Conservation (phyloP, 139 green algal genomes). For the Microglena sp. region DNA sequence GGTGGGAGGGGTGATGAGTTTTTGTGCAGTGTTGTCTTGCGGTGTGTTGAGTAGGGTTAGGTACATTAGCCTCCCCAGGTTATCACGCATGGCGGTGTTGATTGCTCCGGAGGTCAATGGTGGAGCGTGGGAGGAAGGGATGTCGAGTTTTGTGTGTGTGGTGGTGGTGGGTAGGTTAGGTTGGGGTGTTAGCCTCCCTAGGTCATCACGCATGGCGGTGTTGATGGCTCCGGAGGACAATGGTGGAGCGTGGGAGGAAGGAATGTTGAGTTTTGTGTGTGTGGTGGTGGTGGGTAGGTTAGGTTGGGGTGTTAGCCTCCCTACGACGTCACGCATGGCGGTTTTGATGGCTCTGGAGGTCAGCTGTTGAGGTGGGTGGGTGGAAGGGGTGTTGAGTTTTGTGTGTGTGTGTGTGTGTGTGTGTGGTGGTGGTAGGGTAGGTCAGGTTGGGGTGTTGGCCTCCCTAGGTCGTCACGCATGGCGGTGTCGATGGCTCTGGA, state of each 20-base stretch:
- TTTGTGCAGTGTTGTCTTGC: background rate
- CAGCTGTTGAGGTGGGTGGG: slow-evolving; percentile 35
- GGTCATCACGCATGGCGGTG: slow-evolving; percentile 89
- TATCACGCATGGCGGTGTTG: slow-evolving; percentile 90
- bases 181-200: slow-evolving; percentile 98
- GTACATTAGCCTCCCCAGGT: slow-evolving; percentile 94
- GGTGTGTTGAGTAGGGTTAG: background rate
- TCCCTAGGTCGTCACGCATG: slow-evolving; percentile 94
- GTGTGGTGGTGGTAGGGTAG: no score
- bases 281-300: no score
- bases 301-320: no score
- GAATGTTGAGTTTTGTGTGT: no score
- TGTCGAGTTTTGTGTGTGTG: no score
- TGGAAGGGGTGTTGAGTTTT: no score
- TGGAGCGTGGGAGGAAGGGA: background rate
- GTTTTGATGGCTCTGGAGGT: slow-evolving; percentile 82
- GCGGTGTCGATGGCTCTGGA: slow-evolving; percentile 83
- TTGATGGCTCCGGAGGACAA: slow-evolving; percentile 79
- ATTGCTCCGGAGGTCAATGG: slow-evolving; percentile 73
- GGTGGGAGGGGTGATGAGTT: background rate
- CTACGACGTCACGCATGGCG: slow-evolving; percentile 91
- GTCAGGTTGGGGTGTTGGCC: no score
- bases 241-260: slow-evolving; percentile 21
- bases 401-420: no score
- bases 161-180: no score